These are phyloP conservation scores for Rhizopogon rudus DNA, from an alignment of 768 basidiomycete species.

Conservation along the genomic window DNA sequence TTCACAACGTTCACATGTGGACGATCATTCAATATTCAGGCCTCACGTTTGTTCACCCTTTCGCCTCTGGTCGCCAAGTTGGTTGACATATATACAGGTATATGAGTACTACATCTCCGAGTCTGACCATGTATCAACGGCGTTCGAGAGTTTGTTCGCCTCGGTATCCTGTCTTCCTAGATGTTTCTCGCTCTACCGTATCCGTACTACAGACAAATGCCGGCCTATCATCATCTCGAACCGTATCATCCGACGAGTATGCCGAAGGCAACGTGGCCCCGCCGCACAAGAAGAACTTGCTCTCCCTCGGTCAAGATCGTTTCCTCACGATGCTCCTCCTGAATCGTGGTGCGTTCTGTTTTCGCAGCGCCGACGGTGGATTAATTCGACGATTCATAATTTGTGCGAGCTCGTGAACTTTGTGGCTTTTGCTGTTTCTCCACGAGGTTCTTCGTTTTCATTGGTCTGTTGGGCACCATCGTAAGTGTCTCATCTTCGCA, in stretches of 20 bases:
- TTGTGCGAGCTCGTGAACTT: constrained; percentile 82
- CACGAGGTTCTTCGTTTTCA: constrained; percentile 91
- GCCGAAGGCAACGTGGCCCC: constrained; percentile 92
- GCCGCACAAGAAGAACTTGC: constrained; percentile 92
- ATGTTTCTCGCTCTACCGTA: constrained; percentile 92
- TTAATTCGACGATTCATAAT: constrained; percentile 96
- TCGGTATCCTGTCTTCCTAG: constrained; percentile 95
- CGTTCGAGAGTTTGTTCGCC: constrained; percentile 87
- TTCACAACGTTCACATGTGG: too few relatives aligned
- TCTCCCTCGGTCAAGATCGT: constrained; percentile 94
- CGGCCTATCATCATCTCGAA: constrained; percentile 95
- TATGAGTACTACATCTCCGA: constrained; percentile 96
- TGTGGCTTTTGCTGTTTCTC: constrained; percentile 97
- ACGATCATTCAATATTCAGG: too few relatives aligned
- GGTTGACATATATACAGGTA: constrained; percentile 32
- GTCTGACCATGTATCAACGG: constrained; percentile 91
- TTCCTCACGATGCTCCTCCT: constrained; percentile 86
- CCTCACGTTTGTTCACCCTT: constrained; percentile 44
- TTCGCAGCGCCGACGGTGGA: constrained; percentile 93
- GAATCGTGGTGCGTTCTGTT: constrained; percentile 86
- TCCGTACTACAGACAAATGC: constrained; percentile 95
- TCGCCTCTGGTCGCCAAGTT: neutral
- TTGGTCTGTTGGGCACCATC: constrained; percentile 86
- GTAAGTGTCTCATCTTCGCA: constrained; percentile 40
- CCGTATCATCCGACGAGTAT: constrained; percentile 90